These are phyloP conservation scores for Pisolithus marmoratus DNA, from an alignment of 768 basidiomycete genomes.

Conservation along the genomic window DNA sequence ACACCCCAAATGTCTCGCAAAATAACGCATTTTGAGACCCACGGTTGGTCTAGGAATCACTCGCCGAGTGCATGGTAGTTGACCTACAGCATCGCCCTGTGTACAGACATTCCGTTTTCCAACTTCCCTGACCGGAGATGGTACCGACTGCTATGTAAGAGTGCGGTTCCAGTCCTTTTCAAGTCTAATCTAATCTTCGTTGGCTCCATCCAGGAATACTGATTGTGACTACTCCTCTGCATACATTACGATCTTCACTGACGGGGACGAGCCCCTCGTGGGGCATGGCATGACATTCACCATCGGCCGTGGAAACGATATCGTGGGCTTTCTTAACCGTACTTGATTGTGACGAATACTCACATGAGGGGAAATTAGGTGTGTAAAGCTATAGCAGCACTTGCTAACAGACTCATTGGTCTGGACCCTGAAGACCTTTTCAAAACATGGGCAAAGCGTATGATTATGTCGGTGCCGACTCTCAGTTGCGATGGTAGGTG, in stretches of 20 bases:
- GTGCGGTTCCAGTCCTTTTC: background rate
- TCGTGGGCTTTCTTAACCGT: conserved; percentile 40
- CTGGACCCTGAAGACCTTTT: conserved; percentile 80
- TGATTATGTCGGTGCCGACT: conserved; percentile 81
- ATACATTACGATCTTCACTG: conserved; percentile 73
- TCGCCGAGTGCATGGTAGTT: background rate
- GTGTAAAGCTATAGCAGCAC: conserved; percentile 71
- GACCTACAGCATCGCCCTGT: background rate
- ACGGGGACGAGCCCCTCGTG: conserved; percentile 56
- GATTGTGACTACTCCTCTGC: conserved; percentile 96
- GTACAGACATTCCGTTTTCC: conserved; percentile 85
- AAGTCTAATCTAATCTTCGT: background rate
- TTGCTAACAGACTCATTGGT: conserved; percentile 78
- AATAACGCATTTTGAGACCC: conserved; percentile 54
- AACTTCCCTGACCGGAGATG: conserved; percentile 86
- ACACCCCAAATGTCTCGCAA: conserved; percentile 24
- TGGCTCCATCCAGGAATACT: conserved; percentile 61
- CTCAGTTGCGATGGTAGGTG: conserved; percentile 83
- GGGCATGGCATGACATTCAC: conserved; percentile 97
- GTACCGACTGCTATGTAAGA: conserved; percentile 87
- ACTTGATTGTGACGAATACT: background rate
- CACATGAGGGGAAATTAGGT: conserved; percentile 37
- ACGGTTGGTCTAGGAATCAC: conserved; percentile 37
- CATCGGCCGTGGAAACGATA: conserved; percentile 92
- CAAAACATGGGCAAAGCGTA: conserved; percentile 88